These are phyloP conservation scores for Fraxinus sp. DNA, from an alignment of 305 asterid genomes.

Conservation along the genomic window DNA sequence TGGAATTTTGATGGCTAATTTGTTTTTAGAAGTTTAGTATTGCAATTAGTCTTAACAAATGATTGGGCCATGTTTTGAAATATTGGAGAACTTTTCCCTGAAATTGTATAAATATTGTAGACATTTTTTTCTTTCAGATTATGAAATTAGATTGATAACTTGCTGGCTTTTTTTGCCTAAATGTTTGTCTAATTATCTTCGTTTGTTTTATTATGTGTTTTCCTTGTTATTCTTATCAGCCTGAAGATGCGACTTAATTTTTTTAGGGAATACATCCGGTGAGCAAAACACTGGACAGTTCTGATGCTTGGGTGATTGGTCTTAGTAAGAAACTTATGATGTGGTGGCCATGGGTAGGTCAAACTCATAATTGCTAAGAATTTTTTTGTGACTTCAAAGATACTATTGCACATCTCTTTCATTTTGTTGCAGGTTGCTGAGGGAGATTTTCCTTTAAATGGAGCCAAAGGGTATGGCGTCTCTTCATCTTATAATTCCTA, in stretches of 20 bases:
- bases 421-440: constrained; percentile 63
- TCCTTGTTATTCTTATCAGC: constrained; percentile 1
- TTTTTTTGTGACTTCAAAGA: constrained; percentile 19
- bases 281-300: constrained; percentile 37
- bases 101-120: neutral
- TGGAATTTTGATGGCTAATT: constrained; percentile 8
- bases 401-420: constrained; percentile 25
- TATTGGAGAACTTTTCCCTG: neutral
- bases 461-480: constrained; percentile 62
- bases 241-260: constrained; percentile 1
- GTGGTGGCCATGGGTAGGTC: constrained; percentile 97
- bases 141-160: neutral
- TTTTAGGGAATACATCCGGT: constrained; percentile 63
- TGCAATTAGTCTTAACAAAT: neutral
- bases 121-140: constrained; percentile 1
- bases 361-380: constrained; percentile 15
- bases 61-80: neutral
- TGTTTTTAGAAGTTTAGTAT: neutral
- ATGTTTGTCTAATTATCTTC: neutral
- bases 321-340: constrained; percentile 55
- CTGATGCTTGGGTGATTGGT: constrained; percentile 64
- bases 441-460: constrained; percentile 72
- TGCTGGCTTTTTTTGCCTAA: neutral
- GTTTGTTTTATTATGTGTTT: neutral
- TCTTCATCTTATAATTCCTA: constrained; percentile 19